phyloP scores from a whole-genome alignment of 352 stramenopile species.

The Phytophthora capsici region DNA sequence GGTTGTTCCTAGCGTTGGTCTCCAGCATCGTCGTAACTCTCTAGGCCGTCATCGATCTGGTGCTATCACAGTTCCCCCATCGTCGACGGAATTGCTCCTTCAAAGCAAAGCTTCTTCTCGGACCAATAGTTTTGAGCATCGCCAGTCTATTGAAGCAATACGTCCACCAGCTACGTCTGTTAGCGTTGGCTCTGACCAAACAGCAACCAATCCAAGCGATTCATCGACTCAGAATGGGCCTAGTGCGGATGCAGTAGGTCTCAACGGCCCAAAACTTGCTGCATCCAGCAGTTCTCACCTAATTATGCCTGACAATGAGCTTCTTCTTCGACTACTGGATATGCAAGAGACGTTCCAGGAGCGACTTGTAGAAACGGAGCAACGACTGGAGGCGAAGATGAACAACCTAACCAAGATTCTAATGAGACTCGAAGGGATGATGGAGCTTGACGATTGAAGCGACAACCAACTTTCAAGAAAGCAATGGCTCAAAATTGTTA shows the following conservation, averaged over 20 bases:
- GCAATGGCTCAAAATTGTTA: too few relatives aligned
- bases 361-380: slow-evolving; percentile 64
- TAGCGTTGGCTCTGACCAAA: neutral
- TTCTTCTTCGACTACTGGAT: slow-evolving; percentile 55
- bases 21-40: slow-evolving; percentile 17
- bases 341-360: slow-evolving; percentile 71
- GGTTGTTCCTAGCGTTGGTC: slow-evolving; percentile 29
- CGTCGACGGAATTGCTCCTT: slow-evolving; percentile 25
- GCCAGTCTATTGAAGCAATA: neutral
- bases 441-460: slow-evolving; percentile 59
- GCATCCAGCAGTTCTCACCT: slow-evolving; percentile 14
- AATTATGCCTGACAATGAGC: slow-evolving; percentile 47
- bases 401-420: slow-evolving; percentile 76
- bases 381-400: slow-evolving; percentile 71
- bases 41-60: slow-evolving; percentile 20
- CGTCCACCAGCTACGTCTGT: neutral
- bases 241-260: slow-evolving; percentile 9
- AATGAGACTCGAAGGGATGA: slow-evolving; percentile 61
- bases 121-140: slow-evolving; percentile 17
- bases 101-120: slow-evolving; percentile 27
- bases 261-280: slow-evolving; percentile 1
- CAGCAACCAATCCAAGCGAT: neutral
- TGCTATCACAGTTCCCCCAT: slow-evolving; percentile 1
- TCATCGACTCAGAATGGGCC: slow-evolving; percentile 9
- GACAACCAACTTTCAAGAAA: slow-evolving; percentile 14